phyloP scores from a whole-genome alignment of 495 filamentous ascomycete genomes.

The Choiromyces venosus region DNA sequence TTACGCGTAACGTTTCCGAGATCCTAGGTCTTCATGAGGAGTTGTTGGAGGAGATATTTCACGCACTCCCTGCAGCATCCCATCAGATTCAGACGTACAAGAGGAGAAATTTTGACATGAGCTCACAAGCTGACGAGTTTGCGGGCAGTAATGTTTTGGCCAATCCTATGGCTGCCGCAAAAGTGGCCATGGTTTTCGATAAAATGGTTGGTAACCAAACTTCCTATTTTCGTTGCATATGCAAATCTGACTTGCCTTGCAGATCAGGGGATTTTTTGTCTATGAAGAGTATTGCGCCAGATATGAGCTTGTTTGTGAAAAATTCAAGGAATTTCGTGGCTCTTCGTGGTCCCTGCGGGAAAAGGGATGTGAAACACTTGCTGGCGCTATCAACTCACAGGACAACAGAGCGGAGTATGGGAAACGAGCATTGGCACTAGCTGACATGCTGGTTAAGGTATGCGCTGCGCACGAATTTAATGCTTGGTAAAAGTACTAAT shows the following conservation, averaged over 20 bases:
- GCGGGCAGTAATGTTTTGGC: conserved; percentile 54
- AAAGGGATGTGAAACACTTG: conserved; percentile 79
- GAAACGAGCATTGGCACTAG: conserved; percentile 69
- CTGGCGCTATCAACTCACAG: conserved; percentile 65
- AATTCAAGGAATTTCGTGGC: conserved; percentile 48
- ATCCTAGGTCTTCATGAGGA: conserved; percentile 68
- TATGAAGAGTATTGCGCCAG: conserved; percentile 87
- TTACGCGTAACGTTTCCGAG: conserved; percentile 62
- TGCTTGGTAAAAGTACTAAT: conserved; percentile 16
- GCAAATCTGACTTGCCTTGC: conserved; percentile 5
- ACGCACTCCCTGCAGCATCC: conserved; percentile 50
- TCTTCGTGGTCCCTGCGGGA: conserved; percentile 75
- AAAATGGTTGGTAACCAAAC: conserved; percentile 54
- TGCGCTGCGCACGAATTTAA: conserved; percentile 10
- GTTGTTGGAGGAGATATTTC: conserved; percentile 60
- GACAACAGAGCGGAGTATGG: conserved; percentile 58
- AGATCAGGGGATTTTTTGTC: conserved; percentile 74
- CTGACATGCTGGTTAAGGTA: conserved; percentile 89
- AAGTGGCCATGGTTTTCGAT: conserved; percentile 72
- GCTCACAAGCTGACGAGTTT: conserved; percentile 50
- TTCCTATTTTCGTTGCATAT: neutral
- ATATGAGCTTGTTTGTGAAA: conserved; percentile 75
- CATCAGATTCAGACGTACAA: conserved; percentile 47
- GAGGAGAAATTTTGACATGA: conserved; percentile 58
- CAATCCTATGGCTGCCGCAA: conserved; percentile 64